Percentiles rank a stretch among this genome's conserved stretches.
phyloP scores from a whole-genome alignment of 805 yeast species.

The Saccharomycopsis selenospora region DNA sequence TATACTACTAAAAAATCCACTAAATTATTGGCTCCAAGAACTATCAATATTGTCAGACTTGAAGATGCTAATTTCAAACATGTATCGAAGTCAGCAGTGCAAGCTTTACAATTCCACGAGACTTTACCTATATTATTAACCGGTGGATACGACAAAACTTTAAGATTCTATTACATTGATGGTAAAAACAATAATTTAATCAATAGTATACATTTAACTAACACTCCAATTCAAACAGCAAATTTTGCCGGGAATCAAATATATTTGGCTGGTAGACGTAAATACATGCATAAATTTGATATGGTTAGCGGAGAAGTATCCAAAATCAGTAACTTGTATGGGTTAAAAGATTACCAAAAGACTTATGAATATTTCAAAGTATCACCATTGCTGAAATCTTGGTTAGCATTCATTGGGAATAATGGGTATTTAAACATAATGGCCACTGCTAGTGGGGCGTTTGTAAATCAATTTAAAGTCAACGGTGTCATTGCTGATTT shows the following conservation, averaged over 20 bases:
- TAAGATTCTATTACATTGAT: conserved; percentile 84
- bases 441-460: conserved; percentile 73
- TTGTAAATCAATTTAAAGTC: conserved; percentile 78
- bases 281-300: conserved; percentile 91
- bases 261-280: conserved; percentile 85
- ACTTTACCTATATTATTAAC: conserved; percentile 65
- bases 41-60: conserved; percentile 69
- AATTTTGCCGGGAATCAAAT: conserved; percentile 53
- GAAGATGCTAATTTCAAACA: conserved; percentile 77
- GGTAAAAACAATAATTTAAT: conserved; percentile 78
- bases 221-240: conserved; percentile 76
- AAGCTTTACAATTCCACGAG: conserved; percentile 78
- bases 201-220: conserved; percentile 70
- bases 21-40: conserved; percentile 59
- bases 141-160: conserved; percentile 86
- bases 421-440: conserved; percentile 88
- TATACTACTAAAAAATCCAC: conserved; percentile 29
- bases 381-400: conserved; percentile 61
- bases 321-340: conserved; percentile 83
- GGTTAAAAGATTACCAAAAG: conserved; percentile 78
- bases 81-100: conserved; percentile 74
- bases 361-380: conserved; percentile 82
- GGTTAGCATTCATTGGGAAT: conserved; percentile 70
- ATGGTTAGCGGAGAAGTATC: conserved; percentile 66
- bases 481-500: conserved; percentile 85